Conservation (phyloP, 805 yeast genomes). For the Yamadazyma endophytica region DNA sequence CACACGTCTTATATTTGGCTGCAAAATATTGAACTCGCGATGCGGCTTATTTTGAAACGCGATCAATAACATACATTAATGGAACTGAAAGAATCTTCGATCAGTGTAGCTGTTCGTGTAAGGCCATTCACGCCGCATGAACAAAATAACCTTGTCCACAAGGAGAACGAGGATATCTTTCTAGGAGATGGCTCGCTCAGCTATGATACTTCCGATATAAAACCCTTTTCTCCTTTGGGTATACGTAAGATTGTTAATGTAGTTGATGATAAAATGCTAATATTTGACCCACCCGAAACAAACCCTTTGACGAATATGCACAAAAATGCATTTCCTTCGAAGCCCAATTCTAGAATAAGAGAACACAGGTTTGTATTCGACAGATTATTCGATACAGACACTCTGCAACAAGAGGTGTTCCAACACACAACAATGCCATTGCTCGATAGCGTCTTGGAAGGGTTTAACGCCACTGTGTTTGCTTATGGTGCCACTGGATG, state of each 20-base stretch:
- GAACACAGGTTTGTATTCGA: conserved; percentile 86
- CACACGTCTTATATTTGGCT: too few relatives aligned
- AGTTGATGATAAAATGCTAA: conserved; percentile 79
- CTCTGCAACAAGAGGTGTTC: conserved; percentile 68
- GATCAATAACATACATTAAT: conserved; percentile 1
- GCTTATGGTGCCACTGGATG: conserved; percentile 98
- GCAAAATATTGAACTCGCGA: too few relatives aligned
- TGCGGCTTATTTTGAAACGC: conserved; percentile 3
- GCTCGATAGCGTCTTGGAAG: conserved; percentile 72
- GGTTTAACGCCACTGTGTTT: conserved; percentile 86
- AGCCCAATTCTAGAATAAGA: conserved; percentile 43
- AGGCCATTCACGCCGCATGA: conserved; percentile 75
- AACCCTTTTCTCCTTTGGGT: conserved; percentile 37
- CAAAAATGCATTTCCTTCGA: conserved; percentile 34
- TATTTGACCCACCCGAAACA: conserved; percentile 79
- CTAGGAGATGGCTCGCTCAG: conserved; percentile 53
- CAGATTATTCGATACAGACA: conserved; percentile 61
- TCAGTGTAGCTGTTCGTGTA: conserved; percentile 74
- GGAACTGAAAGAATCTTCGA: conserved; percentile 48
- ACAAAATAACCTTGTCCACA: conserved; percentile 39
- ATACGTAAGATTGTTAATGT: conserved; percentile 70
- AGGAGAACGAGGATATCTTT: conserved; percentile 37
- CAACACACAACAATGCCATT: conserved; percentile 64
- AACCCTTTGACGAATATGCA: conserved; percentile 58
- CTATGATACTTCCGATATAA: conserved; percentile 2